Base-by-base conservation (phyloP, 257 asterid species). In the Fraxinus americana region DNA sequence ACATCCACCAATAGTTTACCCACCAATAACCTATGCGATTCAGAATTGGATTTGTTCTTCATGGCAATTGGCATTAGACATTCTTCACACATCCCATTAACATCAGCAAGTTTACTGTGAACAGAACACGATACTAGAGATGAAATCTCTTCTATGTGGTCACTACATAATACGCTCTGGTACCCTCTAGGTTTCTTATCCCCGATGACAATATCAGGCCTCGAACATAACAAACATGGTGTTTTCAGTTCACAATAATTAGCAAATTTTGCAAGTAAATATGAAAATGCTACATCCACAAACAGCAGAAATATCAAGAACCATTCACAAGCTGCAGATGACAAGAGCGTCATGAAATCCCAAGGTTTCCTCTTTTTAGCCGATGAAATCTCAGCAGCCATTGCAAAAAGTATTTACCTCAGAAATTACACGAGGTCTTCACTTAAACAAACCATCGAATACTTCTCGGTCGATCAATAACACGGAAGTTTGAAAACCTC, bases 311-410 rank as follows among this genome's bases (percentile, higher is more conserved):
- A 78, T 71, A 94, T 91, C 78, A 94, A 82, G 85, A 94, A 83
- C 99, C 99, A 94, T 78, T 93, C 98, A 73, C 94, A 95, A 48
- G 85, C 92, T 19, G 97, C 98, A 19, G 90, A 90, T 71, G 98
- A 93, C 83, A 93, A 86, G 59, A 88, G 80, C 34, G 80, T 71
- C 91, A 84, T 85, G 73, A 89, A 83, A 79, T 90, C 92, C 65
- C 67, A 52, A 29, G 82, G 83, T 65, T 79, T 83, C 75, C 78
- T 81, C 82, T 76, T 84, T 76, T 80, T 87, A 71, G 70, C 67
- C 59, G 85, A 80, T 66, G 92, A 85, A 78, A 81, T 67, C 80
- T 88, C 89, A n/a, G 83, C 80, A 78, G 88, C 92, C 97, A 91
- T 89, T 78, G 78, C 83, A 76, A 36, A 63, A 11, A 43, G 77